phyloP scores from a whole-genome alignment of 495 filamentous ascomycete genomes.

The Darksidea phi region DNA sequence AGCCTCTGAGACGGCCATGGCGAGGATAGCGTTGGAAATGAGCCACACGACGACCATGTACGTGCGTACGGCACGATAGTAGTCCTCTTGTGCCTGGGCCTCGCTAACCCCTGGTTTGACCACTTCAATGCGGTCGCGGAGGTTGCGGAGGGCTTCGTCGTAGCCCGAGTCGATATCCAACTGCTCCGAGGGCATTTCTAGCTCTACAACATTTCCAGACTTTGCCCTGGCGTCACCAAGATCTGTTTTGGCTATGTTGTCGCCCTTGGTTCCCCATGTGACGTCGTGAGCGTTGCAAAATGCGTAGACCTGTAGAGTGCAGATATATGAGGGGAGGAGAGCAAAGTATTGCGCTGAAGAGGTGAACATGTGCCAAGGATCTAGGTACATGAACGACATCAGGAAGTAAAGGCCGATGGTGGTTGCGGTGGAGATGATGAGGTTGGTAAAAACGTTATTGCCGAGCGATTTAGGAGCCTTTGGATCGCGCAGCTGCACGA shows the following conservation, averaged over 20 bases:
- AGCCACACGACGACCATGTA: conserved; percentile 99
- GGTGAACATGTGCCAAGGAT: conserved; percentile 99
- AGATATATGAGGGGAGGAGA: conserved; percentile 89
- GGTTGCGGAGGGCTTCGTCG: conserved; percentile 93
- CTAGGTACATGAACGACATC: conserved; percentile 92
- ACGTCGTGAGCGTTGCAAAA: conserved; percentile 99
- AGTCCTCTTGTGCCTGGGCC: conserved; percentile 89
- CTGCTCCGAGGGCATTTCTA: conserved; percentile 97
- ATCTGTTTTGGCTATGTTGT: conserved; percentile 90
- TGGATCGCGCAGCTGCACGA: conserved; percentile 66
- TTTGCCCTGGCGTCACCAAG: conserved; percentile 75
- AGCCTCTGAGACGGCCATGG: conserved; percentile 89
- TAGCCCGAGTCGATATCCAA: conserved; percentile 98
- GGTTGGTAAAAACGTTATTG: conserved; percentile 87
- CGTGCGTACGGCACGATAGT: conserved; percentile 94
- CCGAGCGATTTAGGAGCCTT: conserved; percentile 58
- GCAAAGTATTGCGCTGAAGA: conserved; percentile 89
- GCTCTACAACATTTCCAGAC: conserved; percentile 68
- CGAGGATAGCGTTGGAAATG: conserved; percentile 83
- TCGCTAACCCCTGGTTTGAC: conserved; percentile 61
- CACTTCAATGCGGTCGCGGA: conserved; percentile 88
- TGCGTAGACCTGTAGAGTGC: conserved; percentile 95
- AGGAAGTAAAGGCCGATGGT: conserved; percentile 95
- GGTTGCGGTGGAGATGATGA: conserved; percentile 83
- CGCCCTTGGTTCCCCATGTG: conserved; percentile 98